Percentiles rank a stretch among this genome's conserved stretches.
Conservation (phyloP, 2,329 filamentous ascomycete genomes). For the Colletotrichum tamarilloi region DNA sequence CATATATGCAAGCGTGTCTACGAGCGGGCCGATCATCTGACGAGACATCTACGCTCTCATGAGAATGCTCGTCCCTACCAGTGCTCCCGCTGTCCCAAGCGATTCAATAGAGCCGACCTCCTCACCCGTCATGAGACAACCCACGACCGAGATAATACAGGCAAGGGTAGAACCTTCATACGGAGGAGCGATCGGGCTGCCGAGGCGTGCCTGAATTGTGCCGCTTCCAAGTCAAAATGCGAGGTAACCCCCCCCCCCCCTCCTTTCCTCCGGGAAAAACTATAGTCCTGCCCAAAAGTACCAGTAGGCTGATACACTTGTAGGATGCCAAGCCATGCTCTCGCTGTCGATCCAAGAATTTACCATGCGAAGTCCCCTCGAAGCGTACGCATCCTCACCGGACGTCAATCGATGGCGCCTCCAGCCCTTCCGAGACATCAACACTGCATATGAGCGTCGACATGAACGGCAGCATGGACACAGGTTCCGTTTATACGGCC, state of each 20-base stretch:
- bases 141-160: conserved; percentile 31
- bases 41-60: conserved; percentile 29
- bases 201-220: conserved; percentile 31
- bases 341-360: conserved; percentile 26
- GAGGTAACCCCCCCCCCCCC: conserved; percentile 9
- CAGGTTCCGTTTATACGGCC: conserved; percentile 3
- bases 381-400: conserved; percentile 23
- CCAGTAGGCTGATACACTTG: not conserved
- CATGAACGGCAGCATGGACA: conserved; percentile 10
- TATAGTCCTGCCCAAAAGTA: not conserved
- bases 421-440: conserved; percentile 30
- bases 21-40: conserved; percentile 33
- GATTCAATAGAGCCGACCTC: conserved; percentile 33
- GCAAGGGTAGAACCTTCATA: conserved; percentile 31
- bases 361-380: conserved; percentile 29
- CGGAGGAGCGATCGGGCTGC: conserved; percentile 31
- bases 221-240: conserved; percentile 34
- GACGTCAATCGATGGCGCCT: conserved; percentile 15
- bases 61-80: conserved; percentile 32
- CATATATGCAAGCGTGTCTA: conserved; percentile 31
- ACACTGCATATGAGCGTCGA: conserved; percentile 25
- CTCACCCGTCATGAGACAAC: conserved; percentile 33
- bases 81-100: conserved; percentile 30
- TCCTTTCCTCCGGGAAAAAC: not conserved
- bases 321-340: conserved; percentile 31